Percentiles rank a stretch among this genome's conserved stretches.
Conservation (phyloP, 2,329 filamentous ascomycete species). For the Verticillium nonalfalfae region DNA sequence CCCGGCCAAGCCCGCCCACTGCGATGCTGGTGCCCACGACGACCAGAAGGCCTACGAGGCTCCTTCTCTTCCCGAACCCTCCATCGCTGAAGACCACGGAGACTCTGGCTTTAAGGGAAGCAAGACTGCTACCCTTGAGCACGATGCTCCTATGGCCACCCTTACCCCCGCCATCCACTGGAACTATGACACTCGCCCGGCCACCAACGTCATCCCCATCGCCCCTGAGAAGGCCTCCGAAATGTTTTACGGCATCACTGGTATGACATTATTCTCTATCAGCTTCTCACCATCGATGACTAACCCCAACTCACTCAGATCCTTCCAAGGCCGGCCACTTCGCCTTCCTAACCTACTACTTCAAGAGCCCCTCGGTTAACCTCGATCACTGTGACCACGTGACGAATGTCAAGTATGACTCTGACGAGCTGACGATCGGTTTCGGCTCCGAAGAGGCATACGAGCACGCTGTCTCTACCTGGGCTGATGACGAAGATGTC, state of each 20-base stretch:
- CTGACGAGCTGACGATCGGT: slow-evolving; percentile 4
- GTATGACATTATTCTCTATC: not conserved
- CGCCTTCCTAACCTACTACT: slow-evolving; percentile 19
- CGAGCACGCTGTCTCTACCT: slow-evolving; percentile 13
- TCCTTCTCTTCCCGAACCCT: not conserved
- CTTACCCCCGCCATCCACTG: slow-evolving; percentile 14
- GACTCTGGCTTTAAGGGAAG: not conserved
- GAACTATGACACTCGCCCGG: slow-evolving; percentile 14
- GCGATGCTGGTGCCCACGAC: not conserved
- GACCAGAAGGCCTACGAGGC: not conserved
- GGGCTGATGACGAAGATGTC: slow-evolving; percentile 13
- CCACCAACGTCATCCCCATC: slow-evolving; percentile 16
- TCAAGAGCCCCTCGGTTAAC: slow-evolving; percentile 20
- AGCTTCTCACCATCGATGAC: not conserved
- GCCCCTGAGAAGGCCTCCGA: slow-evolving; percentile 12
- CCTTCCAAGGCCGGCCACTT: slow-evolving; percentile 15
- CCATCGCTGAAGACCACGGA: not conserved
- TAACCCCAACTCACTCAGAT: slow-evolving; percentile 7
- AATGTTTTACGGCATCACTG: slow-evolving; percentile 17
- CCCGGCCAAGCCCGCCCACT: not conserved
- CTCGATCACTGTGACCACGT: slow-evolving; percentile 19
- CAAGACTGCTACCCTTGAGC: not conserved
- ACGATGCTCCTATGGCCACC: slow-evolving; percentile 1
- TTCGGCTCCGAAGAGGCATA: slow-evolving; percentile 16
- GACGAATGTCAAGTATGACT: slow-evolving; percentile 4